A percentile compares a stretch with the other conserved stretches of the same genome.
Evolutionary conservation across 345 rosid species (phyloP).

Genomic region (Bruguiera gymnorhiza): DNA sequence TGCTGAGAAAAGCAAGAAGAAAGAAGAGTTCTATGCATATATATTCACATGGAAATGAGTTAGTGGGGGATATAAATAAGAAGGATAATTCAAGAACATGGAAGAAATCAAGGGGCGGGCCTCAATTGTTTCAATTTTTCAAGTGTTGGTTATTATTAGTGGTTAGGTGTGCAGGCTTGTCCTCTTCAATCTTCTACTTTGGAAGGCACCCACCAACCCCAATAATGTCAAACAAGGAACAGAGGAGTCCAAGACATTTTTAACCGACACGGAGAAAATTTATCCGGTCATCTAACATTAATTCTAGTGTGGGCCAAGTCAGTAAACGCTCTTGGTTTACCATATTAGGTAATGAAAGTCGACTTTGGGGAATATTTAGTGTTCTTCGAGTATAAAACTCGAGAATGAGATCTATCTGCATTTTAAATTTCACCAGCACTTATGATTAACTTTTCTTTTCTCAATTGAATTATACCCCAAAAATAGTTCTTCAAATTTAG

Average conservation of each 20-base stretch:
- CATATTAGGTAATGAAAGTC: background rate
- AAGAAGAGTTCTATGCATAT: background rate
- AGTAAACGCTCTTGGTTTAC: no score
- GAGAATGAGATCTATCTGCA: no score
- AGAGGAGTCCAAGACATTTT: background rate
- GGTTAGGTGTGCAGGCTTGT: conserved; percentile 3
- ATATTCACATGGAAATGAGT: background rate
- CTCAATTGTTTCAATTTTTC: conserved; percentile 26
- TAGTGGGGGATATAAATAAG: background rate
- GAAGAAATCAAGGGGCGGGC: conserved; percentile 41
- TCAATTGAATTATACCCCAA: no score
- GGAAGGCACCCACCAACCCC: conserved; percentile 13
- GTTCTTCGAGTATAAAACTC: no score
- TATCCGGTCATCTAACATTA: background rate
- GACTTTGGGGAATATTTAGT: no score
- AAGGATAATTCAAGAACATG: conserved; percentile 11
- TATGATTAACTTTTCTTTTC: no score
- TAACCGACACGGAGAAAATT: background rate
- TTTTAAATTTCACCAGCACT: no score
- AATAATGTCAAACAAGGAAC: conserved; percentile 2
- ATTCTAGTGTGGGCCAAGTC: no score
- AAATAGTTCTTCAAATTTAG: no score
- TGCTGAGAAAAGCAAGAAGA: background rate
- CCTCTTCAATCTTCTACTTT: conserved; percentile 4
- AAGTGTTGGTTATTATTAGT: background rate